Evolutionary conservation across 768 basidiomycete species (phyloP).

Genomic region (Lentinula sp.): DNA sequence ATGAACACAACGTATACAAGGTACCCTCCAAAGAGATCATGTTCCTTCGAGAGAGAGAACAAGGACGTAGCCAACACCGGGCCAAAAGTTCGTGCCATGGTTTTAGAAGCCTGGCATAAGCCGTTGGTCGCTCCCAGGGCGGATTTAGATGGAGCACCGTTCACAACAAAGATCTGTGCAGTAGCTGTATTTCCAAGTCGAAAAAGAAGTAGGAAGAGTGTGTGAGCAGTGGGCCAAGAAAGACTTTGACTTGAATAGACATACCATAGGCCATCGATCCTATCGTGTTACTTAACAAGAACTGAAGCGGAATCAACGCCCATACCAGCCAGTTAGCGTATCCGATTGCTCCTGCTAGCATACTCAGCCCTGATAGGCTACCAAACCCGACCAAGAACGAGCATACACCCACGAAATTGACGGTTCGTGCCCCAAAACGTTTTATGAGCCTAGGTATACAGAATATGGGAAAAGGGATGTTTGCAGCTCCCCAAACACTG

Average conservation of each 20-base stretch:
- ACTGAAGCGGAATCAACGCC: conserved; percentile 25
- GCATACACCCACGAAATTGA: conserved; percentile 34
- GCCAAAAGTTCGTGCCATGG: conserved; percentile 41
- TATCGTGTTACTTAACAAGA: conserved; percentile 23
- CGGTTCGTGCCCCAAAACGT: conserved; percentile 45
- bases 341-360: conserved; percentile 25
- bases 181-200: conserved; percentile 27
- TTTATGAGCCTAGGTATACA: conserved; percentile 47
- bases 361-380: background rate
- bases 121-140: conserved; percentile 50
- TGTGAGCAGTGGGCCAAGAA: background rate
- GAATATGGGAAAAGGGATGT: conserved; percentile 46
- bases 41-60: conserved; percentile 45
- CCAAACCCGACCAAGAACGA: conserved; percentile 18
- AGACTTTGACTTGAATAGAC: background rate
- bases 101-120: conserved; percentile 45
- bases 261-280: conserved; percentile 14
- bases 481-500: conserved; percentile 40
- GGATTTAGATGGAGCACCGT: conserved; percentile 28
- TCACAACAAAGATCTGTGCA: conserved; percentile 39
- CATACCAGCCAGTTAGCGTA: conserved; percentile 25
- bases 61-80: conserved; percentile 51
- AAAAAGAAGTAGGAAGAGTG: background rate
- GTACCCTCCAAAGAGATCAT: conserved; percentile 34
- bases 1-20: background rate